phyloP scores from a whole-genome alignment of 2,329 filamentous ascomycete species.

The Xylaria sp. region DNA sequence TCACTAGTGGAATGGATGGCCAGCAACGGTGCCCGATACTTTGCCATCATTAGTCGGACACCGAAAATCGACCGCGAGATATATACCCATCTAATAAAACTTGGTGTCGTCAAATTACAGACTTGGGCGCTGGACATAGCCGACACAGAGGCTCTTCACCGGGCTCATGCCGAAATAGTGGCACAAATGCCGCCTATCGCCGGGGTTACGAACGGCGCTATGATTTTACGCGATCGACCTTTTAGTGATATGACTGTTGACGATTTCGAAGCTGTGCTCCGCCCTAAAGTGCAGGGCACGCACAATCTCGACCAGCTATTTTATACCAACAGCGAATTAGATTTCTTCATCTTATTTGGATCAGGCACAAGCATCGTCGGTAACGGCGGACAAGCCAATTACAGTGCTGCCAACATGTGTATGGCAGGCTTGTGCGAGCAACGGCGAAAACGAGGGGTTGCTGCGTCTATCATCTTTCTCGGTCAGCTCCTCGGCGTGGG shows the following conservation, averaged over 20 bases:
- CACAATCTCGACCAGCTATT: constrained; percentile 50
- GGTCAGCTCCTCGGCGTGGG: background rate
- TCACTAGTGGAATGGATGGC: background rate
- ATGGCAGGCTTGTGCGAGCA: constrained; percentile 14
- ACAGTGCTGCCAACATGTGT: constrained; percentile 25
- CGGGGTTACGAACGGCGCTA: constrained; percentile 54
- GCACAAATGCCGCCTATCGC: constrained; percentile 47
- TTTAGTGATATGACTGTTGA: constrained; percentile 44
- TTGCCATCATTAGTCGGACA: background rate
- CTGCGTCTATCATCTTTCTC: constrained; percentile 21
- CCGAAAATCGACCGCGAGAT: no score
- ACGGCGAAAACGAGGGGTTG: constrained; percentile 26
- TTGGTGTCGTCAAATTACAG: no score
- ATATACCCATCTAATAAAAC: no score
- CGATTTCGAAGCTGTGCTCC: constrained; percentile 38
- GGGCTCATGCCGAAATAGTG: constrained; percentile 21
- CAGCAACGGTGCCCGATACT: constrained; percentile 6
- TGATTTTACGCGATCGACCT: constrained; percentile 50
- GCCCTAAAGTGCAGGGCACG: constrained; percentile 51
- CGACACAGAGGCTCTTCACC: constrained; percentile 9
- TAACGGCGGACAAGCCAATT: constrained; percentile 29
- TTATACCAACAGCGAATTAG: constrained; percentile 42
- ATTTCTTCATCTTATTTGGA: constrained; percentile 53
- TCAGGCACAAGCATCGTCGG: constrained; percentile 40
- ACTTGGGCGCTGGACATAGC: constrained; percentile 33